Evolutionary conservation across 2,329 filamentous ascomycete genomes (phyloP), one percentile per base, ranked within the genome.

Genomic region (Trichoderma cornu-damae): DNA sequence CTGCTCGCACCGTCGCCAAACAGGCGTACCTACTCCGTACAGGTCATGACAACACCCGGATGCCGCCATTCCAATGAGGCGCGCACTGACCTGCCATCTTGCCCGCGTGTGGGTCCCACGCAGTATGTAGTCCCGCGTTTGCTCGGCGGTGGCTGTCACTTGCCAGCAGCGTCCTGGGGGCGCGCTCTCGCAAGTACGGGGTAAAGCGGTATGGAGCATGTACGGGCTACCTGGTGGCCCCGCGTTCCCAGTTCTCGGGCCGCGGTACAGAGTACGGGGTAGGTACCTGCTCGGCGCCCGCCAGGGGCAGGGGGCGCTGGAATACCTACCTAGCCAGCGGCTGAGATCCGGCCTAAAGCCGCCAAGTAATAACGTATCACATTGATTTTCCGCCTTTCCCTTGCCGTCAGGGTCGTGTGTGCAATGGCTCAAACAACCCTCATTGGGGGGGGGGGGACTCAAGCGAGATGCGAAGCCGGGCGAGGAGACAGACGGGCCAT

Each of bases 71-170:
- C 48, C 28, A 30, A 38, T 37, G 24, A 47, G 14, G 32, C 11
- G 28, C 38, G 30, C 53, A 49, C 34, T 42, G 26, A 42, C 44
- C 52, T 56, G n/a, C 38, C 32, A 57, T 57, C 53, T 49, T 22
- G 44, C 28, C 44, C 24, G 53, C n/a, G 43, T n/a, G 57, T 48
- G 32, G 57, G 42, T 49, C 49, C 38, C 18, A 20, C 57, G 57
- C 50, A 59, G 51, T 54, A n/a, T n/a, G n/a, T n/a, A 40, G 49
- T 43, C 16, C 57, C 57, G 57, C 43, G 44, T 59, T 54, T 59
- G 50, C 30, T 54, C 40, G 52, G 37, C 26, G 49, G 52, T 54
- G 30, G 51, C 32, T 55, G 46, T 30, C 47, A 30, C 30, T 34
- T 54, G 30, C 44, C 18, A 40, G 34, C 16, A 40, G 28, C n/a